Conservation (phyloP, 2,329 filamentous ascomycete genomes). For the Teratosphaeria destructans region DNA sequence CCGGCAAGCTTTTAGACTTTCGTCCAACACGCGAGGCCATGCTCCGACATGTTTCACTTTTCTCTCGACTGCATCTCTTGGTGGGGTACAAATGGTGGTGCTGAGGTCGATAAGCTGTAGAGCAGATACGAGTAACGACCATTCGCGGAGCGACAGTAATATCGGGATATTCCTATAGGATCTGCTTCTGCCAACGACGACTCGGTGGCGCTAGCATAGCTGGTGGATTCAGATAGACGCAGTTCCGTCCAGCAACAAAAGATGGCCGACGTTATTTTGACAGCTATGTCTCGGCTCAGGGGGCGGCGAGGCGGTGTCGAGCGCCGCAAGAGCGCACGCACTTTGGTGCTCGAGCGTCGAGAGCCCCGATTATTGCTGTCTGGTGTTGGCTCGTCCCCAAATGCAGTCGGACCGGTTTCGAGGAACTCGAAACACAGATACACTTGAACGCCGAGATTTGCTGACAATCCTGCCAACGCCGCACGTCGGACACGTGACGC, state of each 20-base stretch:
- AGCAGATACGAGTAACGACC: background rate
- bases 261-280: background rate
- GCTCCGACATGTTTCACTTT: background rate
- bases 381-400: background rate
- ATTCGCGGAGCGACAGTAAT: background rate
- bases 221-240: background rate
- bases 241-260: background rate
- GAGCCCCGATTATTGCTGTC: background rate
- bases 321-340: background rate
- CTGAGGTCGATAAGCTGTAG: background rate
- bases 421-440: background rate
- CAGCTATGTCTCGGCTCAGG: background rate
- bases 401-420: background rate
- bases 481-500: background rate
- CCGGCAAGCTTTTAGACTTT: background rate
- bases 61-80: background rate
- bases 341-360: background rate
- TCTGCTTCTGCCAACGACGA: background rate
- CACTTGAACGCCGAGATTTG: background rate
- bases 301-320: background rate
- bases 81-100: background rate
- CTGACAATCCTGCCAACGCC: background rate
- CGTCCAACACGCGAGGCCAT: background rate
- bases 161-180: background rate
- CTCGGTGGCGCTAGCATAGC: background rate